A percentile compares a stretch with the other conserved stretches of the same genome.
Conservation (phyloP, 176 grass and related monocot species). For the Oryza officinalis region DNA sequence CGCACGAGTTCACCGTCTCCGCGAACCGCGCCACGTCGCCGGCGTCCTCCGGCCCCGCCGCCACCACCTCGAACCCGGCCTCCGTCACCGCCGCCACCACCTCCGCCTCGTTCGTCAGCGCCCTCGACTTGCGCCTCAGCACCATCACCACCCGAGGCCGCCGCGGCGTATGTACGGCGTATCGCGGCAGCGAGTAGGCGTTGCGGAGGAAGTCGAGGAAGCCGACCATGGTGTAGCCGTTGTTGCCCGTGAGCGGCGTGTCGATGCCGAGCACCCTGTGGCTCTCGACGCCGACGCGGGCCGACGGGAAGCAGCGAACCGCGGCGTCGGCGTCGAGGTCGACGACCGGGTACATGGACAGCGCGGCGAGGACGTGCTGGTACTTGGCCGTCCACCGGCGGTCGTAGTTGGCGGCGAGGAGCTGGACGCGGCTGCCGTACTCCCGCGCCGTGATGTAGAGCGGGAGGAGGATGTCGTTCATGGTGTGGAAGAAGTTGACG, state of each 20-base stretch:
- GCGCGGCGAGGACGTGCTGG: constrained; percentile 28
- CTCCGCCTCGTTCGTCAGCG: constrained; percentile 48
- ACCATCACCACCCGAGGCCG: constrained; percentile 62
- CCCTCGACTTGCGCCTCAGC: constrained; percentile 47
- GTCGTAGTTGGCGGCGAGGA: constrained; percentile 43
- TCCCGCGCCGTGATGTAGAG: constrained; percentile 55
- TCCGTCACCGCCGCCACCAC: constrained; percentile 19
- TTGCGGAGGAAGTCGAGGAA: constrained; percentile 63
- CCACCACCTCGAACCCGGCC: constrained; percentile 58
- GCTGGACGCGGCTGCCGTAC: constrained; percentile 49
- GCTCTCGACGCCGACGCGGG: constrained; percentile 44
- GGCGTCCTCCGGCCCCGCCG: constrained; percentile 32
- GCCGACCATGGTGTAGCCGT: constrained; percentile 45
- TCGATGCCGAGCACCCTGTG: constrained; percentile 58
- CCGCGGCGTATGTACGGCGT: neutral
- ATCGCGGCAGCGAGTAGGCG: constrained; percentile 40
- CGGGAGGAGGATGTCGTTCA: constrained; percentile 67
- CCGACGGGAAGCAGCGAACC: constrained; percentile 61
- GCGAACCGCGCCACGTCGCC: constrained; percentile 40
- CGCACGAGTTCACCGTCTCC: constrained; percentile 78
- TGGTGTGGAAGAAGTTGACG: constrained; percentile 60
- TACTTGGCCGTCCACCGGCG: constrained; percentile 43
- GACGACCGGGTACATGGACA: constrained; percentile 49
- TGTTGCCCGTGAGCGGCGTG: constrained; percentile 19
- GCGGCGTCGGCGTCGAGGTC: constrained; percentile 53